Conservation (phyloP, 345 rosid genomes). For the Salix koriyanagi region DNA sequence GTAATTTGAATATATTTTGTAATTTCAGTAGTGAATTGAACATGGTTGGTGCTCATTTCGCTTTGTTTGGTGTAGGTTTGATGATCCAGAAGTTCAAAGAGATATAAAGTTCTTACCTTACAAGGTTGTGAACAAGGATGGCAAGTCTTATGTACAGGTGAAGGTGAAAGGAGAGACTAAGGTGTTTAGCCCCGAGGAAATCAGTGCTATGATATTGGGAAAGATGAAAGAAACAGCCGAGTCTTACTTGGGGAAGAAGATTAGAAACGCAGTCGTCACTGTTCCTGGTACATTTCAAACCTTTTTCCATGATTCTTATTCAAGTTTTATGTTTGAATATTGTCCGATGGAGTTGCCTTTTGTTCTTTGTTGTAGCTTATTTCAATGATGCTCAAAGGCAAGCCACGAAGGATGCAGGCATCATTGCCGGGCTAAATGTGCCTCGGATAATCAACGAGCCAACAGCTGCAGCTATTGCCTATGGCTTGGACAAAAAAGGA, state of each 20-base stretch:
- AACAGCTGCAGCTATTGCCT: constrained; percentile 56
- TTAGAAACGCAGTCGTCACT: constrained; percentile 52
- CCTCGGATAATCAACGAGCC: constrained; percentile 56
- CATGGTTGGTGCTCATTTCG: background rate
- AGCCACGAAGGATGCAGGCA: constrained; percentile 35
- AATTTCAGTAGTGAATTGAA: too few species aligned
- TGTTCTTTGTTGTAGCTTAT: constrained; percentile 22
- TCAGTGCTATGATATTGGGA: constrained; percentile 50
- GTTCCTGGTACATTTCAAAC: constrained; percentile 39
- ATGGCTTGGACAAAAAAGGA: constrained; percentile 47
- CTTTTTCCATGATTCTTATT: background rate
- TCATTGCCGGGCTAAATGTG: constrained; percentile 41
- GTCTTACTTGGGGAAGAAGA: constrained; percentile 47
- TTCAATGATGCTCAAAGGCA: constrained; percentile 43
- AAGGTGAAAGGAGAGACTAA: constrained; percentile 46
- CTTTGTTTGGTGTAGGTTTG: constrained; percentile 19
- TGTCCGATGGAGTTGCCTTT: background rate
- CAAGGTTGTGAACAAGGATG: constrained; percentile 39
- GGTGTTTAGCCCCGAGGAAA: constrained; percentile 62
- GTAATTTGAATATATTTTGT: background rate
- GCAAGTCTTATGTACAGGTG: constrained; percentile 36
- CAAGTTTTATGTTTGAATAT: too few species aligned
- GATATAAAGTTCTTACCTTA: constrained; percentile 55
- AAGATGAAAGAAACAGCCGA: constrained; percentile 68
- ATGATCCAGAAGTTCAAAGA: constrained; percentile 49